A percentile compares a stretch with the other conserved stretches of the same genome.
These are phyloP conservation scores for Gossypium thurberi DNA, from an alignment of 345 rosid genomes.

Conservation along the genomic window DNA sequence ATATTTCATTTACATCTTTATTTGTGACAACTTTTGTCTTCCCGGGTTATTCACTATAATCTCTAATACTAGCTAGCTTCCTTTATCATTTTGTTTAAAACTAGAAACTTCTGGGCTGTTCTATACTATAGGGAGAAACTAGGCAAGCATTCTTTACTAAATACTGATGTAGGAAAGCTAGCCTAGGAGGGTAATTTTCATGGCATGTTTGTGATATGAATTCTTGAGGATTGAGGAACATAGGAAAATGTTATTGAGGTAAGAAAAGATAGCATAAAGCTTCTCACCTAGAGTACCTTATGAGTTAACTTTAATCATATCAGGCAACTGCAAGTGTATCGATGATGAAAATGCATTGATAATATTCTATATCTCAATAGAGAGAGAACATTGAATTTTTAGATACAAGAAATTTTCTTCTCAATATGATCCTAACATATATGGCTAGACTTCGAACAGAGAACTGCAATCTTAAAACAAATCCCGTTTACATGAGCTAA, in stretches of 20 bases:
- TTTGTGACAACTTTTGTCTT: not conserved
- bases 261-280: not conserved
- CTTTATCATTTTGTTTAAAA: not conserved
- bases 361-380: not conserved
- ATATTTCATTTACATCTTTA: too few relatives aligned
- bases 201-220: not conserved
- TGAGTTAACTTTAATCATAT: not conserved
- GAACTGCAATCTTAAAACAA: not conserved
- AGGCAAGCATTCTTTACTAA: not conserved
- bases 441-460: not conserved
- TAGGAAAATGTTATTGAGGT: not conserved
- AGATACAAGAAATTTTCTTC: not conserved
- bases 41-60: not conserved
- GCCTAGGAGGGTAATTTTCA: not conserved
- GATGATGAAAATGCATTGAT: not conserved
- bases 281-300: not conserved
- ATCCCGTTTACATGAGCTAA: not conserved
- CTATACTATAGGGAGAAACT: not conserved
- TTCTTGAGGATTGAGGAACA: not conserved
- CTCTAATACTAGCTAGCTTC: not conserved
- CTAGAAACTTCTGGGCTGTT: not conserved
- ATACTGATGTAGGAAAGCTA: not conserved
- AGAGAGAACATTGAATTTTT: not conserved
- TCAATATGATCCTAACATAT: not conserved
- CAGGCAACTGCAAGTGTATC: not conserved